Evolutionary conservation across 169 alveolate genomes (phyloP).

Genomic region (Plasmodium inui): DNA sequence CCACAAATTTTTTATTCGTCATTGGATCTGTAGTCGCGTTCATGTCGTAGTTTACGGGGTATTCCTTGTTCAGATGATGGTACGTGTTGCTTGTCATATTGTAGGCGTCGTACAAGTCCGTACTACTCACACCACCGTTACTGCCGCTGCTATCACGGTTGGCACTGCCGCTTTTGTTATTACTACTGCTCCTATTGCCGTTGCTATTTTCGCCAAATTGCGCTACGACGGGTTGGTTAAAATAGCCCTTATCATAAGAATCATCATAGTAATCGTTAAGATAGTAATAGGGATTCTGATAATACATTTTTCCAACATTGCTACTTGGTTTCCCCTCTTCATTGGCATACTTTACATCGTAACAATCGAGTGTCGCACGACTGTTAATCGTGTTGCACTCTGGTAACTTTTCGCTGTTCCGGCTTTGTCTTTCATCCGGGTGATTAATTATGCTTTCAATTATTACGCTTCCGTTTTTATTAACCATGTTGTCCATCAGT

Average conservation of each 20-base stretch:
- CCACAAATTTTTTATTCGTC: slow-evolving; percentile 5
- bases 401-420: neutral
- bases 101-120: neutral
- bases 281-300: slow-evolving; percentile 23
- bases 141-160: neutral
- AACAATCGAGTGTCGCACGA: neutral
- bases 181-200: neutral
- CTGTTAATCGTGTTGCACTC: neutral
- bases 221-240: neutral
- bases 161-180: neutral
- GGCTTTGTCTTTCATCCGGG: neutral
- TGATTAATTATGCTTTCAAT: slow-evolving; percentile 26
- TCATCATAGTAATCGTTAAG: slow-evolving; percentile 13
- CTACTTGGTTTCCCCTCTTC: slow-evolving; percentile 2
- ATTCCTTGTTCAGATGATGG: neutral
- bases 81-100: neutral
- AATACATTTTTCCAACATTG: slow-evolving; percentile 10
- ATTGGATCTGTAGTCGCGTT: neutral
- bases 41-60: neutral
- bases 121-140: neutral
- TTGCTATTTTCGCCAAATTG: neutral
- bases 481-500: neutral
- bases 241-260: slow-evolving; percentile 7
- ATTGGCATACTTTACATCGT: slow-evolving; percentile 4
- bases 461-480: neutral